These are phyloP conservation scores for Aristolochia californica DNA, from an alignment of 164 flowering plant species.

Conservation along the genomic window DNA sequence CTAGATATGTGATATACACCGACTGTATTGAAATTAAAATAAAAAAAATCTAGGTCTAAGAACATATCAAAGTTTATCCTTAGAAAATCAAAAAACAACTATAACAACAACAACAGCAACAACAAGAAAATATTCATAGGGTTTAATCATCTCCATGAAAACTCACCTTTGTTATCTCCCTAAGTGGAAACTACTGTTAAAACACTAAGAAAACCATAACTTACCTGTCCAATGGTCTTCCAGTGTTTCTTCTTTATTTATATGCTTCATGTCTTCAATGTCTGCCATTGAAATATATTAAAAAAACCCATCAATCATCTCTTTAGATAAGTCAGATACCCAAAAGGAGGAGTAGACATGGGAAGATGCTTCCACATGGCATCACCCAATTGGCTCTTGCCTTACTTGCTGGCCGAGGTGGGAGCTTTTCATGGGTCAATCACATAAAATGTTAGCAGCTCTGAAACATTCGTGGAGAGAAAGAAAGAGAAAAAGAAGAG, in stretches of 20 bases:
- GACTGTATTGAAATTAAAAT: no score
- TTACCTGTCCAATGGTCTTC: no score
- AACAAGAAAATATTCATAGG: no score
- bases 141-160: no score
- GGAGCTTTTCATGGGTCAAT: neutral
- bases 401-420: slow-evolving; percentile 2
- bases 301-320: neutral
- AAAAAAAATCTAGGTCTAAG: no score
- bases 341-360: neutral
- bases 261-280: neutral
- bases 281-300: neutral
- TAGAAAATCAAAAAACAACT: no score
- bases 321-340: no score
- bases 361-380: neutral
- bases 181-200: neutral
- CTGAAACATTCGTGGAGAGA: neutral
- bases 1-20: no score
- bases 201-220: no score
- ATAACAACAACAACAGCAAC: no score
- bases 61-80: no score
- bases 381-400: neutral
- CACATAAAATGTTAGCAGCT: neutral
- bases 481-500: neutral
- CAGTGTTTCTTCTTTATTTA: no score
- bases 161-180: neutral